Conservation (phyloP, 106 monocot genomes). For the Narthecium ossifragum region DNA sequence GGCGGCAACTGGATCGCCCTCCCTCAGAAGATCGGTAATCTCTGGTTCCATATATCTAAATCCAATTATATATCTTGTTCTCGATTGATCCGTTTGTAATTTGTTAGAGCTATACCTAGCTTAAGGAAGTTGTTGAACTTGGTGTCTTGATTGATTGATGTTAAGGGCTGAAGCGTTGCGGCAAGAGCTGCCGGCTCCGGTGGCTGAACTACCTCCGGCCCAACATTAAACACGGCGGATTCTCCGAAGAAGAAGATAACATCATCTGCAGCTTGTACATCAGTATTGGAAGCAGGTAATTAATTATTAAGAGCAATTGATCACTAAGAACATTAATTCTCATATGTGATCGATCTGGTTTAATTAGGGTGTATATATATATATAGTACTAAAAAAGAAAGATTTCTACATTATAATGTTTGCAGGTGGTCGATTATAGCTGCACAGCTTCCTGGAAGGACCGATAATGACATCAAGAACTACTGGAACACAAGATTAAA, state of each 20-base stretch:
- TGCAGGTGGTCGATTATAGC: constrained; percentile 90
- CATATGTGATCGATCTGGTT: not conserved
- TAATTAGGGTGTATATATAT: not conserved
- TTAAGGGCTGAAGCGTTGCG: constrained; percentile 82
- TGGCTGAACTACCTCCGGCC: constrained; percentile 98
- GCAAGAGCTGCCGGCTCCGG: constrained; percentile 95
- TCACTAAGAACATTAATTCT: constrained; percentile 5
- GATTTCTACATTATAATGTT: not conserved
- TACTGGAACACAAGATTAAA: constrained; percentile 92
- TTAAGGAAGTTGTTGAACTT: not conserved
- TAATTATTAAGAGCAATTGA: no score
- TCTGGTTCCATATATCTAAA: not conserved
- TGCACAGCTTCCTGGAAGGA: constrained; percentile 75
- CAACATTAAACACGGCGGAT: constrained; percentile 81
- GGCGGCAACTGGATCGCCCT: constrained; percentile 98
- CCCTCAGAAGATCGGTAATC: constrained; percentile 82
- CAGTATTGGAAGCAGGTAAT: constrained; percentile 82
- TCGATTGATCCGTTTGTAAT: not conserved
- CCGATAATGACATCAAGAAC: constrained; percentile 91
- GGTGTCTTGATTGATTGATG: not conserved
- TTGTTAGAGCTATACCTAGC: not conserved
- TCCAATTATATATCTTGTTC: not conserved
- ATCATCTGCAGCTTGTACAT: constrained; percentile 84
- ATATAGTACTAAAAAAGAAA: not conserved
- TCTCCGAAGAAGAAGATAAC: constrained; percentile 92